Percentiles rank a stretch among this genome's conserved stretches.
These are phyloP conservation scores for Pseudogymnoascus sp. DNA, from an alignment of 2,329 filamentous ascomycete species.

Conservation along the genomic window DNA sequence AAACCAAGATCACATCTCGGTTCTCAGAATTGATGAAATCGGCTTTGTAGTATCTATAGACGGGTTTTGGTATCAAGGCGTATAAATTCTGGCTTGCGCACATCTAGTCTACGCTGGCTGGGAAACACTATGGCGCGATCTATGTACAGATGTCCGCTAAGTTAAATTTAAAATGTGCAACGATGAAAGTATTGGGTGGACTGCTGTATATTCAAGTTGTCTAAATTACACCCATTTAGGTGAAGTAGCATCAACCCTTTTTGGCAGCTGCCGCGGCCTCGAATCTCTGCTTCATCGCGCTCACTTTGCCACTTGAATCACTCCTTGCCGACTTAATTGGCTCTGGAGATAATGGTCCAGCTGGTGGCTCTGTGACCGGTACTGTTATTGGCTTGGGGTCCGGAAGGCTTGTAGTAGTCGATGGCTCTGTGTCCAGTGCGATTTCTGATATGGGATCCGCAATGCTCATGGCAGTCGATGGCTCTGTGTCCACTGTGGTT, in stretches of 20 bases:
- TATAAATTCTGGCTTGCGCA: background rate
- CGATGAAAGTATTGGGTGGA: background rate
- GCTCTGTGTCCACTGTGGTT: background rate
- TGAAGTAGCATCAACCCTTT: background rate
- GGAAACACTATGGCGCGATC: background rate
- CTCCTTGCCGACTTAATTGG: background rate
- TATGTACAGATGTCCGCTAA: background rate
- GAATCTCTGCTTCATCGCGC: constrained; percentile 1
- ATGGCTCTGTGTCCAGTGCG: background rate
- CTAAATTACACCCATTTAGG: background rate
- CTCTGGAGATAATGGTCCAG: background rate
- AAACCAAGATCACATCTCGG: background rate
- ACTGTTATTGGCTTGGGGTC: background rate
- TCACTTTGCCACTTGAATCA: background rate
- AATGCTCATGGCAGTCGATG: background rate
- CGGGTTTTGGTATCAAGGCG: background rate
- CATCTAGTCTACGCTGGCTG: background rate
- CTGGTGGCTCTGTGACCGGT: background rate
- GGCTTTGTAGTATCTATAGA: background rate
- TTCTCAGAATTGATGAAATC: background rate
- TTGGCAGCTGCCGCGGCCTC: background rate
- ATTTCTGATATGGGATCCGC: background rate
- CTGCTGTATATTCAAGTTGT: background rate
- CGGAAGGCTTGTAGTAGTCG: background rate
- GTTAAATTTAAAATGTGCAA: background rate